Conservation (phyloP, 2,329 filamentous ascomycete species). For the Beauveria asiatica region DNA sequence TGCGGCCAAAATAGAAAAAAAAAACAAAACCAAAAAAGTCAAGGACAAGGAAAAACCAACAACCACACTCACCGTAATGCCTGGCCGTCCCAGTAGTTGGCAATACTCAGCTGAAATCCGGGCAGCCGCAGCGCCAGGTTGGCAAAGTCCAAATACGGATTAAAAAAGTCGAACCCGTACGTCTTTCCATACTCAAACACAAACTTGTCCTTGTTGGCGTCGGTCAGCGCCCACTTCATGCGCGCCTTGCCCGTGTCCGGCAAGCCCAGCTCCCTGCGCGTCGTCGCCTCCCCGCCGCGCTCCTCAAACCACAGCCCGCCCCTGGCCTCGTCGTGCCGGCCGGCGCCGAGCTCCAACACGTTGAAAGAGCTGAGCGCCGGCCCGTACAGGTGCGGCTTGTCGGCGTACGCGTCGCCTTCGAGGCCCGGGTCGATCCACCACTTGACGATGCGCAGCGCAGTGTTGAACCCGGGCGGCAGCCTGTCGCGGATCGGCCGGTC, state of each 20-base stretch:
- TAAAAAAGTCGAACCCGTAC: conserved; percentile 66
- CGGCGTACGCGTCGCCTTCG: conserved; percentile 82
- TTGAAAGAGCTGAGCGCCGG: conserved; percentile 76
- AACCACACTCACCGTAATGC: conserved; percentile 53
- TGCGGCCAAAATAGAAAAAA: background rate
- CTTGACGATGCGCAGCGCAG: conserved; percentile 76
- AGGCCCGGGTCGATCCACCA: conserved; percentile 89
- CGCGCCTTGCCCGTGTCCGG: conserved; percentile 44
- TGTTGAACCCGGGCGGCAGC: conserved; percentile 77
- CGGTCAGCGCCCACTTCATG: conserved; percentile 50
- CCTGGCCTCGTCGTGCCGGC: conserved; percentile 36
- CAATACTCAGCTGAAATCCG: conserved; percentile 63
- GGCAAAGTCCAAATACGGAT: conserved; percentile 80
- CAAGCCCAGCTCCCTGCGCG: conserved; percentile 38
- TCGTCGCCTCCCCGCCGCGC: conserved; percentile 50
- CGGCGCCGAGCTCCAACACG: conserved; percentile 56
- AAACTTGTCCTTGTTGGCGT: conserved; percentile 42
- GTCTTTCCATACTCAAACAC: conserved; percentile 44
- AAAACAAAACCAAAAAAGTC: no score
- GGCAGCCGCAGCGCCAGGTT: conserved; percentile 65
- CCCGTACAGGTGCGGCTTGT: conserved; percentile 79
- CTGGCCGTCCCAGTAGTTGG: conserved; percentile 75
- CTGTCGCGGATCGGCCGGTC: conserved; percentile 81
- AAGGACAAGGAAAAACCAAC: conserved; percentile 6
- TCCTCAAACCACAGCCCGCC: conserved; percentile 54